These are phyloP conservation scores for Globisporangium megalacanthum DNA, from an alignment of 352 stramenopile genomes.

Conservation along the genomic window DNA sequence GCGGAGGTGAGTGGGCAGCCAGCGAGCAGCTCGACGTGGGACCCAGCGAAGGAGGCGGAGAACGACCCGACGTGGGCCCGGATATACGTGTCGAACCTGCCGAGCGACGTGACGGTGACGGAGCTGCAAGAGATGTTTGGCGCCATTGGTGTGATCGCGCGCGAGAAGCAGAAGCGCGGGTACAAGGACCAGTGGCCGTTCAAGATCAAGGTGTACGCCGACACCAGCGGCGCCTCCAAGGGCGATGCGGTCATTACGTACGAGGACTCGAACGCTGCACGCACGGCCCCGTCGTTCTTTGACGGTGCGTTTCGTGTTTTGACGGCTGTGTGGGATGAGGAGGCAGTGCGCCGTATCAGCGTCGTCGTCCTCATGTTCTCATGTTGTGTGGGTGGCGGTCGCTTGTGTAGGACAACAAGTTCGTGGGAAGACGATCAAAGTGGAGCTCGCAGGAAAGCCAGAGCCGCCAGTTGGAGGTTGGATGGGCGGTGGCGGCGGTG, in stretches of 20 bases:
- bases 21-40: slow-evolving; percentile 48
- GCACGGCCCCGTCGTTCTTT: slow-evolving; percentile 79
- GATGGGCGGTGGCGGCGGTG: slow-evolving; percentile 35
- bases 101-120: slow-evolving; percentile 63
- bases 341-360: neutral
- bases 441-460: slow-evolving; percentile 77
- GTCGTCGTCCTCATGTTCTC: neutral
- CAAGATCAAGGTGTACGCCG: slow-evolving; percentile 89
- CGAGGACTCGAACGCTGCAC: slow-evolving; percentile 79
- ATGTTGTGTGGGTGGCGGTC: too few relatives aligned
- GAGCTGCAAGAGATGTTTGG: slow-evolving; percentile 86
- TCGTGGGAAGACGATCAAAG: slow-evolving; percentile 79
- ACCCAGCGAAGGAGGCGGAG: slow-evolving; percentile 68
- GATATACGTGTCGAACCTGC: slow-evolving; percentile 87
- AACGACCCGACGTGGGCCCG: slow-evolving; percentile 76
- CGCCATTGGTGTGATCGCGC: slow-evolving; percentile 70
- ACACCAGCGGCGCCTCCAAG: slow-evolving; percentile 63
- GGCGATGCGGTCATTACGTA: slow-evolving; percentile 83
- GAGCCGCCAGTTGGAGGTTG: slow-evolving; percentile 74
- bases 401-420: slow-evolving; percentile 75
- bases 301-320: slow-evolving; percentile 41
- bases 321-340: neutral
- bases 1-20: slow-evolving; percentile 23
- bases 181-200: slow-evolving; percentile 89
- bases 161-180: slow-evolving; percentile 83